Percentiles rank a stretch among this genome's conserved stretches.
These are phyloP conservation scores for Curvularia spicifera DNA, from an alignment of 2,329 filamentous ascomycete genomes.

Conservation along the genomic window DNA sequence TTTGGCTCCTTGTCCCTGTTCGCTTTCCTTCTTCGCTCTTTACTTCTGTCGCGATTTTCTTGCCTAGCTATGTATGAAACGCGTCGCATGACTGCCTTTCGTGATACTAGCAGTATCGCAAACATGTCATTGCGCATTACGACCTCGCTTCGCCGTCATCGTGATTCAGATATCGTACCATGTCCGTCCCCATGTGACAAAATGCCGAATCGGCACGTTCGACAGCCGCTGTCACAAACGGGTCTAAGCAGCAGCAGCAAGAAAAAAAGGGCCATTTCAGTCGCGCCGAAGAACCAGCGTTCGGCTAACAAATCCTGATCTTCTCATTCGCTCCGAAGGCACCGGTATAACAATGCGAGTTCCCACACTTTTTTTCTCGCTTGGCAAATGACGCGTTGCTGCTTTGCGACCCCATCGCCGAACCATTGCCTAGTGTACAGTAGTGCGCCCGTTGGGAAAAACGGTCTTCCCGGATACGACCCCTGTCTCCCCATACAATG, in stretches of 20 bases:
- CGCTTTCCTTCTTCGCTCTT: background rate
- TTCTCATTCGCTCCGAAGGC: background rate
- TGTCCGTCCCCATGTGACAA: background rate
- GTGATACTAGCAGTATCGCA: background rate
- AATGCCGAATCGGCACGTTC: constrained; percentile 3
- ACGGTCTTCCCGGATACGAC: background rate
- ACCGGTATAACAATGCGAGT: background rate
- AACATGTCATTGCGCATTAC: background rate
- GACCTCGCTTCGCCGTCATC: background rate
- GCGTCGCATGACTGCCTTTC: background rate
- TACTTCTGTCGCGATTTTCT: background rate
- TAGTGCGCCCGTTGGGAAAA: background rate
- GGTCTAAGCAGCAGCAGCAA: background rate
- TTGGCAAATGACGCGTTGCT: constrained; percentile 6
- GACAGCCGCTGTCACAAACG: background rate
- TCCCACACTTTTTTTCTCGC: background rate
- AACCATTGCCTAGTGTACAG: constrained; percentile 1
- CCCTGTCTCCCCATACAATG: background rate
- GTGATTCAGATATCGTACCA: background rate
- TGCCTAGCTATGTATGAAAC: background rate
- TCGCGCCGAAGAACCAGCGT: constrained; percentile 7
- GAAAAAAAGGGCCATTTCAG: background rate
- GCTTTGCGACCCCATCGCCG: constrained; percentile 5
- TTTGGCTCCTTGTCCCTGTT: background rate
- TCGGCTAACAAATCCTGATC: constrained; percentile 4